Evolutionary conservation across 805 yeast genomes (phyloP).

Genomic region (Candida patagonica): DNA sequence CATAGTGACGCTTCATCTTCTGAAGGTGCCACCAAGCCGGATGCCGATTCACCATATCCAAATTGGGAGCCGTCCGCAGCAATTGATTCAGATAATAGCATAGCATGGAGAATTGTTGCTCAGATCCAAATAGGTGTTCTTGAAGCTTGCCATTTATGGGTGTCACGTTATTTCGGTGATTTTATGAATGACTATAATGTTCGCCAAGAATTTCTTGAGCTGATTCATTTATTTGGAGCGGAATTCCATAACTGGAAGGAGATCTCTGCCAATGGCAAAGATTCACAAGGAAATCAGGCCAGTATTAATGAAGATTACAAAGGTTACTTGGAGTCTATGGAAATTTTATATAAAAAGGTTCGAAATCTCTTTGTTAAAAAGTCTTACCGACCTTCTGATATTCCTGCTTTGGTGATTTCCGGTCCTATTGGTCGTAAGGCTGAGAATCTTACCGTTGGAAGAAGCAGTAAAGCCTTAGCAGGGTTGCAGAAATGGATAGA

Average conservation of each 20-base stretch:
- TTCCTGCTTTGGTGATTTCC: constrained; percentile 13
- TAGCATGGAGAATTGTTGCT: constrained; percentile 59
- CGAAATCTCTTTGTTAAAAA: constrained; percentile 45
- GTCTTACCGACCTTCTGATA: constrained; percentile 27
- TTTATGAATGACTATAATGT: constrained; percentile 60
- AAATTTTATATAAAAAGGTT: constrained; percentile 48
- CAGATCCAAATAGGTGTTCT: constrained; percentile 76
- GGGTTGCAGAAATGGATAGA: constrained; percentile 51
- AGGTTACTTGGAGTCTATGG: constrained; percentile 22
- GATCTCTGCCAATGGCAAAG: not conserved
- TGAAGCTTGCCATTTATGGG: constrained; percentile 63
- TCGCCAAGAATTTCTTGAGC: constrained; percentile 50
- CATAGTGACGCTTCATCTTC: constrained; percentile 16
- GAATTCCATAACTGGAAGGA: constrained; percentile 38
- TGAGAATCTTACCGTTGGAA: constrained; percentile 15
- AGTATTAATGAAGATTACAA: constrained; percentile 14
- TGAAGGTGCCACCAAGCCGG: not conserved
- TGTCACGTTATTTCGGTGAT: constrained; percentile 64
- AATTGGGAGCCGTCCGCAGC: constrained; percentile 19
- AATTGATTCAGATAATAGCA: constrained; percentile 32
- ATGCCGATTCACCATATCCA: constrained; percentile 16
- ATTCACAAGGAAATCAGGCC: constrained; percentile 3
- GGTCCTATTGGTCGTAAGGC: constrained; percentile 15
- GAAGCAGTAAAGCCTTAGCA: constrained; percentile 5
- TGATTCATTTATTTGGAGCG: constrained; percentile 58